A percentile compares a stretch with the other conserved stretches of the same genome.
These are phyloP conservation scores for Flueggea neowawraea DNA, from an alignment of 441 rosid species.

Conservation along the genomic window DNA sequence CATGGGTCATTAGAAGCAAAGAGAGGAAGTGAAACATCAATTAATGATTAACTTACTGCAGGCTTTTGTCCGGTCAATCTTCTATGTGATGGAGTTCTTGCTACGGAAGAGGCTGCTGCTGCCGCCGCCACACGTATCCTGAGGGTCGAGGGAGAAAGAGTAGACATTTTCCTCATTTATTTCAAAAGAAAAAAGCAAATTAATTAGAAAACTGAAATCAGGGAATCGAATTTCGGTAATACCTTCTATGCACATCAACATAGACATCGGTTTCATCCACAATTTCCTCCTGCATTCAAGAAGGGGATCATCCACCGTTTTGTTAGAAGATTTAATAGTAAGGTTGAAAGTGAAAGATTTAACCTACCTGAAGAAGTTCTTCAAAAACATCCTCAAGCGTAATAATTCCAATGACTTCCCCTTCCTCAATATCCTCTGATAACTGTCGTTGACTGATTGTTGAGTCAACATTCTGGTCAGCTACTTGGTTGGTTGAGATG, in stretches of 20 bases:
- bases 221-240: not conserved
- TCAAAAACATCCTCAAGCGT: constrained; percentile 96
- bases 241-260: constrained; percentile 95
- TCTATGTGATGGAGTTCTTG: constrained; percentile 76
- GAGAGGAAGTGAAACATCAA: not conserved
- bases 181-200: not conserved
- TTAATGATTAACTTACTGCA: constrained; percentile 40
- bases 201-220: not conserved
- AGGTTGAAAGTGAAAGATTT: not conserved
- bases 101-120: constrained; percentile 86
- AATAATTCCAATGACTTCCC: constrained; percentile 88
- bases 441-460: constrained; percentile 26
- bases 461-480: constrained; percentile 28
- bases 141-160: constrained; percentile 31
- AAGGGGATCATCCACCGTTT: constrained; percentile 14
- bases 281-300: constrained; percentile 70
- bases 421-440: constrained; percentile 76
- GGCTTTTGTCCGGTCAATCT: constrained; percentile 60
- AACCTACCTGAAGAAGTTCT: constrained; percentile 72
- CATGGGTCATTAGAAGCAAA: not conserved
- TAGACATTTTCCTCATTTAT: too few species aligned
- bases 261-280: constrained; percentile 98
- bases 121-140: constrained; percentile 98
- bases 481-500: constrained; percentile 19
- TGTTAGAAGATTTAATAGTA: not conserved